Conservation (phyloP, 352 stramenopile species). For the Pythium volutum region DNA sequence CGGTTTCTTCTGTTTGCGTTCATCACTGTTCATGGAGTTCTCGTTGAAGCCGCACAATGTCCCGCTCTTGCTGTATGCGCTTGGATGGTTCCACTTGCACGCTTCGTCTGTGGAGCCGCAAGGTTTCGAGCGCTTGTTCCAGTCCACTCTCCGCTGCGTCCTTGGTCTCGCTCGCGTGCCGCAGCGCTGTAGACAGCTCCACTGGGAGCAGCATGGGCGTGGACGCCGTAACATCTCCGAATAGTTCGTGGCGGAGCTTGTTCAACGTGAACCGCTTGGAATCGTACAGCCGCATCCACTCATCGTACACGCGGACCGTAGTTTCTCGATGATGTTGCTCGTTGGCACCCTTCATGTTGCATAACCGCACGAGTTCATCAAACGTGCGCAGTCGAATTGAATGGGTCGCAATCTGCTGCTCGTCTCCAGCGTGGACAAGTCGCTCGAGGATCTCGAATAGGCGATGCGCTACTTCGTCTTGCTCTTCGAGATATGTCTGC, state of each 20-base stretch:
- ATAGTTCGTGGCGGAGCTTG: constrained; percentile 22
- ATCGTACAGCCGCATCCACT: constrained; percentile 22
- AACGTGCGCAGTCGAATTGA: constrained; percentile 23
- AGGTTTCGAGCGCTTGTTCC: constrained; percentile 21
- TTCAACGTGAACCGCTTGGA: constrained; percentile 22
- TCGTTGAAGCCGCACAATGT: constrained; percentile 9
- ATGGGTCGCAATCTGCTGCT: neutral
- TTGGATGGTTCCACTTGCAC: constrained; percentile 22
- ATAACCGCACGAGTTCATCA: constrained; percentile 28
- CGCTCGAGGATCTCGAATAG: constrained; percentile 18
- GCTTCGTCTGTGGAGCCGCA: constrained; percentile 20
- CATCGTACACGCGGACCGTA: constrained; percentile 8
- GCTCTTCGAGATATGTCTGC: constrained; percentile 19
- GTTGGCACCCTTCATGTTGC: constrained; percentile 11
- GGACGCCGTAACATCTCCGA: constrained; percentile 25
- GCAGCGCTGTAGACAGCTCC: constrained; percentile 9
- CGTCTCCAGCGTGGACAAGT: constrained; percentile 1
- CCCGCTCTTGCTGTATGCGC: constrained; percentile 19
- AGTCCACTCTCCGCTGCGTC: constrained; percentile 21
- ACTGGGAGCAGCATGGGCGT: constrained; percentile 24
- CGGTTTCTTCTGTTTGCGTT: neutral
- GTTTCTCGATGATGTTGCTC: constrained; percentile 14
- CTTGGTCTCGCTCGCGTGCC: constrained; percentile 15
- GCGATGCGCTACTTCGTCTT: constrained; percentile 21
- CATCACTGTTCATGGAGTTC: constrained; percentile 7